Evolutionary conservation across 768 basidiomycete genomes (phyloP).

Genomic region (Tylopilus balloui): DNA sequence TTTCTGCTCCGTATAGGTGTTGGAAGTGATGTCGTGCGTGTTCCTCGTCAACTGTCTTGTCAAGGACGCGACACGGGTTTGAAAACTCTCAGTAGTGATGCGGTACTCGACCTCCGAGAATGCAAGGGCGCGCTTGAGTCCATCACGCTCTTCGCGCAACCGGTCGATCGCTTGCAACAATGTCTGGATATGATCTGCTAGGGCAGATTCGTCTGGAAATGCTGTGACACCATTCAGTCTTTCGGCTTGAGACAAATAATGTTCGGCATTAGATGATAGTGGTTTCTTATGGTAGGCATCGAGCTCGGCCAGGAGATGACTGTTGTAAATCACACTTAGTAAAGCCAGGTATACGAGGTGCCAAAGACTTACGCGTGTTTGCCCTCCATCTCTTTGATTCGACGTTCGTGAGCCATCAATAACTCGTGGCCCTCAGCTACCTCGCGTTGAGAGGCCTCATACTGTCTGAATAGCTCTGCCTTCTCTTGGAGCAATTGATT

Average conservation of each 20-base stretch:
- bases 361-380: slow-evolving; percentile 25
- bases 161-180: slow-evolving; percentile 63
- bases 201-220: slow-evolving; percentile 19
- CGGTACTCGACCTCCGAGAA: slow-evolving; percentile 66
- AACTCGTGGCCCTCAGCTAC: slow-evolving; percentile 23
- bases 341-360: not conserved
- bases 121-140: slow-evolving; percentile 55
- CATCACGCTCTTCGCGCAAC: slow-evolving; percentile 62
- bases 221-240: not conserved
- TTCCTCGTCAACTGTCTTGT: slow-evolving; percentile 23
- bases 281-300: slow-evolving; percentile 1
- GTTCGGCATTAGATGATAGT: not conserved
- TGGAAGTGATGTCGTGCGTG: slow-evolving; percentile 14
- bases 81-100: slow-evolving; percentile 57
- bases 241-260: not conserved
- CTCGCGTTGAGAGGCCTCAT: slow-evolving; percentile 36
- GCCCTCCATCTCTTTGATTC: slow-evolving; percentile 23
- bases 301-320: slow-evolving; percentile 21
- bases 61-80: slow-evolving; percentile 42
- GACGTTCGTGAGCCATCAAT: slow-evolving; percentile 20
- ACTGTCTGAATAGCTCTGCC: slow-evolving; percentile 43
- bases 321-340: slow-evolving; percentile 7
- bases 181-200: slow-evolving; percentile 45
- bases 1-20: slow-evolving; percentile 7
- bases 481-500: slow-evolving; percentile 50